Evolutionary conservation across 306 rosid species (phyloP).

Genomic region (Alnus glutinosa): DNA sequence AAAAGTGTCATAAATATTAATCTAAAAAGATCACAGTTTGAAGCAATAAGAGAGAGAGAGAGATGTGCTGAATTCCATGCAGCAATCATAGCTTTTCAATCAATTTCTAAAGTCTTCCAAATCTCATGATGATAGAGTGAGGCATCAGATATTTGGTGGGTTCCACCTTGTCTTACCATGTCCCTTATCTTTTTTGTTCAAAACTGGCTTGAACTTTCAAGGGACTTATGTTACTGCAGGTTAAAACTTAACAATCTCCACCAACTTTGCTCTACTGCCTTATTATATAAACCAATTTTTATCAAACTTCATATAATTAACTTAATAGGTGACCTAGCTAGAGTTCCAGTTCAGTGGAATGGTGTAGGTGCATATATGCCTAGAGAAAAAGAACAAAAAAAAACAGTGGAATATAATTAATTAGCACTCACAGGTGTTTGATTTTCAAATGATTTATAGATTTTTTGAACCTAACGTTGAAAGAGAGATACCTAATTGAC

Average conservation of each 20-base stretch:
- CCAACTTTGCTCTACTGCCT: slow-evolving; percentile 34
- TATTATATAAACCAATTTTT: neutral
- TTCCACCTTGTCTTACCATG: slow-evolving; percentile 39
- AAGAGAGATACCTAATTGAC: no score
- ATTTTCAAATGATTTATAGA: no score
- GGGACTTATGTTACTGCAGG: slow-evolving; percentile 22
- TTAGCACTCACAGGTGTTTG: no score
- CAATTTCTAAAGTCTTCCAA: slow-evolving; percentile 55
- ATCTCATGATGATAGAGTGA: slow-evolving; percentile 67
- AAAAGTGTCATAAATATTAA: slow-evolving; percentile 43
- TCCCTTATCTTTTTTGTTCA: slow-evolving; percentile 14
- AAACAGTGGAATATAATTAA: no score
- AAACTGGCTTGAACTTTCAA: neutral
- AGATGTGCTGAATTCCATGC: slow-evolving; percentile 74
- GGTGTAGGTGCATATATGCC: no score
- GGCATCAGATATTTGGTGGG: slow-evolving; percentile 72
- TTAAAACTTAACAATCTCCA: slow-evolving; percentile 47
- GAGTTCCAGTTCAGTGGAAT: no score
- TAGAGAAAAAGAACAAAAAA: no score
- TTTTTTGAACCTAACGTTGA: no score
- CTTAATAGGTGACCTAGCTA: no score
- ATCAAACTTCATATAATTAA: neutral
- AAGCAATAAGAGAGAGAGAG: slow-evolving; percentile 33
- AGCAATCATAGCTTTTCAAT: slow-evolving; percentile 61
- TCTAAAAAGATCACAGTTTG: slow-evolving; percentile 38